These are phyloP conservation scores for Naumovozyma castellii DNA, from an alignment of 805 yeast species.

Conservation along the genomic window DNA sequence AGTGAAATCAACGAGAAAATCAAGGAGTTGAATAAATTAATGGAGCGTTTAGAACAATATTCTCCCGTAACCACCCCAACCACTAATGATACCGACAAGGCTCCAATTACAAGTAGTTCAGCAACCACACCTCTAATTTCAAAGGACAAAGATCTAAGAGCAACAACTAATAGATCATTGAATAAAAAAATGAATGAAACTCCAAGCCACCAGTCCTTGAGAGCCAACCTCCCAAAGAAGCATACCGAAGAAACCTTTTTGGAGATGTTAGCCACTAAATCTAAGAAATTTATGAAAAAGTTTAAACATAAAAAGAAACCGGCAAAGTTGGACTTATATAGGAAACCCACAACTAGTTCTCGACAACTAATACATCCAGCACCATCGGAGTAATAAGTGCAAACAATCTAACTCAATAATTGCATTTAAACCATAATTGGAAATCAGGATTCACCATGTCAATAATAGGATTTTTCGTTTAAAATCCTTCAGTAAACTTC, in stretches of 20 bases:
- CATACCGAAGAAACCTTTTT: background rate
- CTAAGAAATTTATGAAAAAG: constrained; percentile 3
- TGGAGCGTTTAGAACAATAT: constrained; percentile 4
- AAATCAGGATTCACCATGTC: too few relatives aligned
- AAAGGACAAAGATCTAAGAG: too few relatives aligned
- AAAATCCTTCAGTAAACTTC: too few relatives aligned
- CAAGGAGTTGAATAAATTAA: constrained; percentile 5
- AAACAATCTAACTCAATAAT: too few relatives aligned
- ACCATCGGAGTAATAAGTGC: background rate
- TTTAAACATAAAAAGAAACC: constrained; percentile 7
- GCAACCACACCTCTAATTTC: background rate
- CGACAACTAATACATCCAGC: background rate
- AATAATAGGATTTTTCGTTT: too few relatives aligned
- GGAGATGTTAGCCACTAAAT: background rate
- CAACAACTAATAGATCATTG: too few relatives aligned
- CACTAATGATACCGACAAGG: background rate
- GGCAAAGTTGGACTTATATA: constrained; percentile 4
- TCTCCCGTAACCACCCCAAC: constrained; percentile 5
- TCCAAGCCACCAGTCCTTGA: too few relatives aligned
- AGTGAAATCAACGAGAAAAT: constrained; percentile 6
- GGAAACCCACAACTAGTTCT: constrained; percentile 5
- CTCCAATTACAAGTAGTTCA: background rate
- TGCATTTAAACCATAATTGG: too few relatives aligned
- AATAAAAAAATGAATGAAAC: too few relatives aligned
- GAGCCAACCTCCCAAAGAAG: too few relatives aligned